phyloP scores from a whole-genome alignment of 2,329 filamentous ascomycete species.

The Catunica adiposa region DNA sequence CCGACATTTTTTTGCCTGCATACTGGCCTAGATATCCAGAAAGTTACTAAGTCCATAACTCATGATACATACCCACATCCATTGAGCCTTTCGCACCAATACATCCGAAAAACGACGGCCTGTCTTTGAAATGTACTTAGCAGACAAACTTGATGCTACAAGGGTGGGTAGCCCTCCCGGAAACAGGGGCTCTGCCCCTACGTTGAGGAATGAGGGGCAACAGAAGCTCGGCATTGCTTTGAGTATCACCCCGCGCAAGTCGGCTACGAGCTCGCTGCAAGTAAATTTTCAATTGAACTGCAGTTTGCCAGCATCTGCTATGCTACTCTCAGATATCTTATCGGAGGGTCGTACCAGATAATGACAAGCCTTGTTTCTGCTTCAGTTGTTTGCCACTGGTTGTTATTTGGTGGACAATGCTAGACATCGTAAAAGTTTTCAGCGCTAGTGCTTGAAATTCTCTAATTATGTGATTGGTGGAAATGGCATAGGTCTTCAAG shows the following conservation, averaged over 20 bases:
- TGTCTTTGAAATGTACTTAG: background rate
- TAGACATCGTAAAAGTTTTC: background rate
- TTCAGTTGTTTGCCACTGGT: background rate
- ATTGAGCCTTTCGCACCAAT: background rate
- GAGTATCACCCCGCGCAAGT: background rate
- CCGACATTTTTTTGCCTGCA: no score
- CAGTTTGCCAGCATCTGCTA: no score
- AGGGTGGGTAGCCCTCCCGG: background rate
- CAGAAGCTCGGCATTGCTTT: background rate
- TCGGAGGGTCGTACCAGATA: no score
- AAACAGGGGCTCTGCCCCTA: background rate
- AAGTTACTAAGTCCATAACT: background rate
- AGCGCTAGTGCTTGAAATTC: background rate
- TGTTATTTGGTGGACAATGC: background rate
- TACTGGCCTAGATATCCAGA: no score
- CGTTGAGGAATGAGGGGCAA: background rate
- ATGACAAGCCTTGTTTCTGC: background rate
- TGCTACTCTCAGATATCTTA: no score
- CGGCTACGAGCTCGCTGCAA: background rate
- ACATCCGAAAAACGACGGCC: background rate
- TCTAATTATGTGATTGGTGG: no score
- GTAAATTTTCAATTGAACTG: no score
- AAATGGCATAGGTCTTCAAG: no score
- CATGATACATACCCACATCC: background rate
- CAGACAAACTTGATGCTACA: background rate